These are phyloP conservation scores for Aspergillus sp. DNA, from an alignment of 2,329 filamentous ascomycete species.

Conservation along the genomic window DNA sequence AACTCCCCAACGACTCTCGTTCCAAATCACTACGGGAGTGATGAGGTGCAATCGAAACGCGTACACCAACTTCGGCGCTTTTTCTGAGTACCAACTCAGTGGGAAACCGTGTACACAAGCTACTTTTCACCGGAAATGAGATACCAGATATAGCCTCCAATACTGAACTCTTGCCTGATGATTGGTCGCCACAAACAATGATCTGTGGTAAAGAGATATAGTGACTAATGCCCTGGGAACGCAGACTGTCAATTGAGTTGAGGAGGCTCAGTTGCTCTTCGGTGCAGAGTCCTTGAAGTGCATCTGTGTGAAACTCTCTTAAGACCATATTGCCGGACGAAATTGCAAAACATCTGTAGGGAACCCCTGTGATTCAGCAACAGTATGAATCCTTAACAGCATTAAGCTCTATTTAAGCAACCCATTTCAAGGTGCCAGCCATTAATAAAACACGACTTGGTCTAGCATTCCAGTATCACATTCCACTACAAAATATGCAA, in stretches of 20 bases:
- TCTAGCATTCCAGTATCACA: too few species aligned
- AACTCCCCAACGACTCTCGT: constrained; percentile 12
- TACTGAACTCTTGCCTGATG: constrained; percentile 61
- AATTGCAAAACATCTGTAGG: too few species aligned
- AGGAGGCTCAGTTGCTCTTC: constrained; percentile 58
- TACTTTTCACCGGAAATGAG: constrained; percentile 58
- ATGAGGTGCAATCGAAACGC: constrained; percentile 38
- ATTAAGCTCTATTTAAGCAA: too few species aligned
- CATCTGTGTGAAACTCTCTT: constrained; percentile 13
- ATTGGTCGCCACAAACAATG: constrained; percentile 65
- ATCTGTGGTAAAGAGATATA: constrained; percentile 60
- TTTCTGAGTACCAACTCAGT: constrained; percentile 59
- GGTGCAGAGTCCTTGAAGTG: constrained; percentile 17
- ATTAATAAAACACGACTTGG: too few species aligned
- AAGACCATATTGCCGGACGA: constrained; percentile 1
- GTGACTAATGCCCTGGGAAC: constrained; percentile 50
- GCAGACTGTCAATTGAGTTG: constrained; percentile 59
- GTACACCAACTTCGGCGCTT: constrained; percentile 12
- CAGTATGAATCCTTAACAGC: too few species aligned
- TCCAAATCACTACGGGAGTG: constrained; percentile 28
- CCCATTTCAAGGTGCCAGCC: too few species aligned
- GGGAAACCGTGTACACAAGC: constrained; percentile 62
- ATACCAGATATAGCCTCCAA: constrained; percentile 63
- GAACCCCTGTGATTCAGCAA: too few species aligned
- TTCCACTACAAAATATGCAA: too few species aligned